phyloP scores from a whole-genome alignment of 225 moss, liverwort and hornwort genomes.

The Climacium dendroides region DNA sequence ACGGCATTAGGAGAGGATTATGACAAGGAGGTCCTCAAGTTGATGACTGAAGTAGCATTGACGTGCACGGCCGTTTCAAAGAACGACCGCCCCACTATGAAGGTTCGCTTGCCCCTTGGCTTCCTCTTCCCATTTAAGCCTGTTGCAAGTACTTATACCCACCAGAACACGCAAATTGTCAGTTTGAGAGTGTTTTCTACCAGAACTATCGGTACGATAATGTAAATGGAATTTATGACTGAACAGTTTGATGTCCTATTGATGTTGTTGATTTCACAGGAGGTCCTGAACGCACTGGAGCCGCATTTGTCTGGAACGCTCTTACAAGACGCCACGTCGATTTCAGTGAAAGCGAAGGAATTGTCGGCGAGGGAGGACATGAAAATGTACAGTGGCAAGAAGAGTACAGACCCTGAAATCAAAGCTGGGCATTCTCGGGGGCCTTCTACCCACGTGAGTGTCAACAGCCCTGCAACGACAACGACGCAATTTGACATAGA shows the following conservation, averaged over 20 bases:
- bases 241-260: not conserved
- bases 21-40: slow-evolving; percentile 13
- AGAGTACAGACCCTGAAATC: not conserved
- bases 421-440: not conserved
- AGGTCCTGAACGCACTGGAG: slow-evolving; percentile 20
- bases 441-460: not conserved
- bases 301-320: not conserved
- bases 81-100: slow-evolving; percentile 37
- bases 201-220: not conserved
- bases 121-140: not conserved
- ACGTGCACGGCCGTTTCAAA: slow-evolving; percentile 30
- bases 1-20: slow-evolving; percentile 23
- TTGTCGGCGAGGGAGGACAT: not conserved
- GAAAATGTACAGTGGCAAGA: not conserved
- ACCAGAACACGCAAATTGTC: not conserved
- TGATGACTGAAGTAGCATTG: slow-evolving; percentile 31
- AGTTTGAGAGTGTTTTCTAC: not conserved
- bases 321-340: not conserved
- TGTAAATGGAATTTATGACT: not conserved
- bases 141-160: not conserved
- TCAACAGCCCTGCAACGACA: not conserved
- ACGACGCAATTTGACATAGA: slow-evolving; percentile 12
- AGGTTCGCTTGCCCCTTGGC: slow-evolving; percentile 3
- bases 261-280: not conserved
- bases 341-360: not conserved